Conservation (phyloP, 768 basidiomycete species). For the Boletus eberwhitei region DNA sequence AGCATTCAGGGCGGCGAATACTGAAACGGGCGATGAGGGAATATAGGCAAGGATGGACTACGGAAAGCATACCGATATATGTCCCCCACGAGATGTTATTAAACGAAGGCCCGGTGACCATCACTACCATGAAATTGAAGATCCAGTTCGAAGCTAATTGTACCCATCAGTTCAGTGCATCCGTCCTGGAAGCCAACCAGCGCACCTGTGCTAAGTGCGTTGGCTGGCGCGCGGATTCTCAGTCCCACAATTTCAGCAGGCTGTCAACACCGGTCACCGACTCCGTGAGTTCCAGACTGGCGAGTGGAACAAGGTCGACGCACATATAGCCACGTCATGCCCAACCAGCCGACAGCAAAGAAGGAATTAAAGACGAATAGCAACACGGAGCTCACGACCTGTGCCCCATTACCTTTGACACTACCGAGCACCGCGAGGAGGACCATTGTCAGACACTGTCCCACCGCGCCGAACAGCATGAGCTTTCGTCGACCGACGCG, state of each 20-base stretch:
- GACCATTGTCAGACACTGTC: constrained; percentile 56
- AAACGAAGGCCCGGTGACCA: constrained; percentile 61
- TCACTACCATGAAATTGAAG: constrained; percentile 57
- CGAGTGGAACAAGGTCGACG: constrained; percentile 18
- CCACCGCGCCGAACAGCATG: constrained; percentile 67
- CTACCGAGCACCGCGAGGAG: constrained; percentile 58
- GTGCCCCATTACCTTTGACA: constrained; percentile 44
- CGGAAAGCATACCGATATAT: constrained; percentile 45
- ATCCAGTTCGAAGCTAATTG: constrained; percentile 43
- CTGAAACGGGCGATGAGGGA: constrained; percentile 15
- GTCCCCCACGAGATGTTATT: constrained; percentile 57
- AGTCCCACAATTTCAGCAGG: constrained; percentile 66
- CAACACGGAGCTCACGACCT: constrained; percentile 50
- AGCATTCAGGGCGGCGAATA: constrained; percentile 57
- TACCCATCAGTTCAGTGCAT: neutral
- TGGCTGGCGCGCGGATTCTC: constrained; percentile 59
- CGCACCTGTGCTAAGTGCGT: constrained; percentile 54
- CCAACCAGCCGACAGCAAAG: constrained; percentile 69
- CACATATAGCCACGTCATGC: constrained; percentile 70
- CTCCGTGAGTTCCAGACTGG: neutral
- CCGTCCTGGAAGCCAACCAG: neutral
- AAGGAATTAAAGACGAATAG: constrained; percentile 72
- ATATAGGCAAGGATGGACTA: neutral
- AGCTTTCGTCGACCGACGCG: constrained; percentile 68
- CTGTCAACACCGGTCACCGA: constrained; percentile 23